These are phyloP conservation scores for Candida insectalens DNA, from an alignment of 805 yeast species.

Conservation along the genomic window DNA sequence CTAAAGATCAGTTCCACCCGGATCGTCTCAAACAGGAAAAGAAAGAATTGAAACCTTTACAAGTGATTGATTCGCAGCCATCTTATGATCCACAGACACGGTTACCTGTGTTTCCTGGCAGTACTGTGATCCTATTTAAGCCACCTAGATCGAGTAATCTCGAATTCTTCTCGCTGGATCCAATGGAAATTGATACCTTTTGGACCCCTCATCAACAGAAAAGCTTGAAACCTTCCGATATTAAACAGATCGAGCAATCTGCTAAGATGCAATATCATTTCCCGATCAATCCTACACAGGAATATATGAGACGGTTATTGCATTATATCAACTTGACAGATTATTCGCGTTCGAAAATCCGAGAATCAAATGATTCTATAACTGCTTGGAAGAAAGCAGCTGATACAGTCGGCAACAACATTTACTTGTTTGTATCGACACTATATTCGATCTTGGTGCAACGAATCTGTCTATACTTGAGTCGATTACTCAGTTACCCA, in stretches of 20 bases:
- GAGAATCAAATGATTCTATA: slow-evolving; percentile 2
- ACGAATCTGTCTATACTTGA: slow-evolving; percentile 5
- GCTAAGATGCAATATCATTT: slow-evolving; percentile 19
- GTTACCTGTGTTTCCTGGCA: too few species aligned
- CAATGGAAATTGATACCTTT: slow-evolving; percentile 54
- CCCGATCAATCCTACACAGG: slow-evolving; percentile 1
- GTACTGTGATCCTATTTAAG: slow-evolving; percentile 50
- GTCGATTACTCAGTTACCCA: slow-evolving; percentile 9
- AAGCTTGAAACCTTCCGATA: slow-evolving; percentile 10
- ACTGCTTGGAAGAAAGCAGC: not conserved
- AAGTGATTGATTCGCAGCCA: too few species aligned
- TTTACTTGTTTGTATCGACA: not conserved
- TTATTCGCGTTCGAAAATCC: slow-evolving; percentile 16
- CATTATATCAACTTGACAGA: slow-evolving; percentile 23
- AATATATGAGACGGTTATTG: slow-evolving; percentile 17
- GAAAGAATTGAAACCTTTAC: slow-evolving; percentile 14
- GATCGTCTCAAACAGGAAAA: slow-evolving; percentile 9
- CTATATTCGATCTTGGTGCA: slow-evolving; percentile 4
- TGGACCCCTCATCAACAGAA: slow-evolving; percentile 15
- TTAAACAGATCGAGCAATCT: slow-evolving; percentile 10
- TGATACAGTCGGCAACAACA: not conserved
- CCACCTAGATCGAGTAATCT: slow-evolving; percentile 64
- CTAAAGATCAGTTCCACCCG: slow-evolving; percentile 8
- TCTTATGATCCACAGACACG: too few species aligned
- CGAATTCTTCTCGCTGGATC: slow-evolving; percentile 71